phyloP scores from a whole-genome alignment of 352 stramenopile genomes.

The Phytophthora meadii region DNA sequence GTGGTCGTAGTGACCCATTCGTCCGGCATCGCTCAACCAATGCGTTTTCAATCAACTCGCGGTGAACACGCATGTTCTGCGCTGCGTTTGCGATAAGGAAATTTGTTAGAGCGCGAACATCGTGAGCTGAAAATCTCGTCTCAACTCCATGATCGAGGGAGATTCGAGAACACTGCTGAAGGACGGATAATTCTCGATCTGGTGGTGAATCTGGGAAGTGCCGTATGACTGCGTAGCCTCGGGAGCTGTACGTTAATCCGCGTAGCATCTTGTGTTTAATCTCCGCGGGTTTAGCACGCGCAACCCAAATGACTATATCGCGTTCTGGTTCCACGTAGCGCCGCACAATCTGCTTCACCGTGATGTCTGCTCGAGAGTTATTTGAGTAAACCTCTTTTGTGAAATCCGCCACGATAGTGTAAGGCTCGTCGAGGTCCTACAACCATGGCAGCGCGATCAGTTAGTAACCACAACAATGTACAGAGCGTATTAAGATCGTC shows the following conservation, averaged over 20 bases:
- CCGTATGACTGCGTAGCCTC: constrained; percentile 63
- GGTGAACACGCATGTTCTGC: constrained; percentile 17
- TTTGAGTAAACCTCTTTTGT: constrained; percentile 59
- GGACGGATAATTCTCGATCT: constrained; percentile 2
- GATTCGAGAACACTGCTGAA: constrained; percentile 22
- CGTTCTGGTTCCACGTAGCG: constrained; percentile 61
- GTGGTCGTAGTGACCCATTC: background rate
- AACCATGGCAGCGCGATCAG: background rate
- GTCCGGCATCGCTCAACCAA: background rate
- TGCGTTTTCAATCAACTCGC: constrained; percentile 13
- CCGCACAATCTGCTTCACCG: constrained; percentile 60
- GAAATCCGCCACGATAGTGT: constrained; percentile 64
- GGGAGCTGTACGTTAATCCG: constrained; percentile 46
- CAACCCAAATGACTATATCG: constrained; percentile 64
- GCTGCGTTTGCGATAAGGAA: constrained; percentile 14
- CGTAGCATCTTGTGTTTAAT: constrained; percentile 53
- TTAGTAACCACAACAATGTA: background rate
- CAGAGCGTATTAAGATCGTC: background rate
- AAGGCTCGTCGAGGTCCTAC: constrained; percentile 39
- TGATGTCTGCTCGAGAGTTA: constrained; percentile 52
- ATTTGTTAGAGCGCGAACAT: constrained; percentile 5
- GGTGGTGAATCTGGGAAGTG: constrained; percentile 19
- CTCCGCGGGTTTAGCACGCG: constrained; percentile 53
- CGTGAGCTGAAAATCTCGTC: constrained; percentile 5
- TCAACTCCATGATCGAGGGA: constrained; percentile 16